phyloP scores from a whole-genome alignment of 495 filamentous ascomycete genomes.

The Chaetomium fimeti region DNA sequence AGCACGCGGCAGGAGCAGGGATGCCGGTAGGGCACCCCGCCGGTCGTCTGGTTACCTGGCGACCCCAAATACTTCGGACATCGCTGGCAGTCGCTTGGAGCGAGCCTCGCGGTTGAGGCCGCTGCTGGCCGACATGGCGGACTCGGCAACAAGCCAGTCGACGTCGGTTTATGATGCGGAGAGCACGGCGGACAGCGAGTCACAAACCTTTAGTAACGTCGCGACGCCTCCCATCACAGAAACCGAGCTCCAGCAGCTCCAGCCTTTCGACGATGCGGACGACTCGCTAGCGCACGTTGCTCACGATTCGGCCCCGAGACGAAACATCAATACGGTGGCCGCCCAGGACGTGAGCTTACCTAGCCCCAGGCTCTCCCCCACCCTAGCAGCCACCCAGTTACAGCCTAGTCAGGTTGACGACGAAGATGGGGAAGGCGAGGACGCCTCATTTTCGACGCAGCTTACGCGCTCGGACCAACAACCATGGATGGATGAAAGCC shows the following conservation, averaged over 20 bases:
- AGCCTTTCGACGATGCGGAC: slow-evolving; percentile 48
- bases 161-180: slow-evolving; percentile 48
- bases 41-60: slow-evolving; percentile 42
- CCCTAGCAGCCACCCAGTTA: slow-evolving; percentile 73
- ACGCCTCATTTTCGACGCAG: slow-evolving; percentile 33
- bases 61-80: slow-evolving; percentile 50
- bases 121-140: slow-evolving; percentile 38
- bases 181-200: slow-evolving; percentile 47
- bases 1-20: slow-evolving; percentile 32
- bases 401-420: slow-evolving; percentile 41
- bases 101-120: slow-evolving; percentile 37
- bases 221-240: slow-evolving; percentile 58
- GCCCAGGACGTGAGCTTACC: slow-evolving; percentile 88
- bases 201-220: slow-evolving; percentile 53
- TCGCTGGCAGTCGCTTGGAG: slow-evolving; percentile 26
- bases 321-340: slow-evolving; percentile 59
- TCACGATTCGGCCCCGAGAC: slow-evolving; percentile 41
- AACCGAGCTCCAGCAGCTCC: slow-evolving; percentile 52
- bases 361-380: slow-evolving; percentile 91
- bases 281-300: slow-evolving; percentile 43
- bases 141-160: slow-evolving; percentile 46
- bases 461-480: slow-evolving; percentile 25
- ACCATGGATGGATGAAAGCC: slow-evolving; percentile 33
- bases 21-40: slow-evolving; percentile 28
- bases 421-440: slow-evolving; percentile 39